A percentile compares a stretch with the other conserved stretches of the same genome.
Evolutionary conservation across 257 asterid species (phyloP).

Genomic region (Ophiorrhiza pumila): DNA sequence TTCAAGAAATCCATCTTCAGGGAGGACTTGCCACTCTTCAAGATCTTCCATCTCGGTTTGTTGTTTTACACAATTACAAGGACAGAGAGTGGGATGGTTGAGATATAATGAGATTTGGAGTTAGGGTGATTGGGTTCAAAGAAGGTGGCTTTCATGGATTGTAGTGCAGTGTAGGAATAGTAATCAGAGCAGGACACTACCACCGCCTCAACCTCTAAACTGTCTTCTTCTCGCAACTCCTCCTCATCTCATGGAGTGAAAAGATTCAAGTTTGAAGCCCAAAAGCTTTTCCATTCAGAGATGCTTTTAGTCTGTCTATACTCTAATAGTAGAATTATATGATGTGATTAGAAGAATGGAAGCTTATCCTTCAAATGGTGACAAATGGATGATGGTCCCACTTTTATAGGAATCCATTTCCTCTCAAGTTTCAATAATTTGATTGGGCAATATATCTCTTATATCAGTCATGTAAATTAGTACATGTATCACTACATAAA

Average conservation of each 20-base stretch:
- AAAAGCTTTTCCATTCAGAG: no score
- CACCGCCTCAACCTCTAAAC: neutral
- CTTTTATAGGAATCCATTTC: no score
- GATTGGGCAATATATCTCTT: no score
- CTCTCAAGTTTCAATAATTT: no score
- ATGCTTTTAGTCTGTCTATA: neutral
- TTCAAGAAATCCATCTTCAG: conserved; percentile 65
- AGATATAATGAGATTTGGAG: conserved; percentile 10
- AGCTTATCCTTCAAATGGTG: conserved; percentile 25
- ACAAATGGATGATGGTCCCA: conserved; percentile 22
- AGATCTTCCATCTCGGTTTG: conserved; percentile 36
- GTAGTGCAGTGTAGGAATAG: conserved; percentile 32
- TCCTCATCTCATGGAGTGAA: conserved; percentile 30
- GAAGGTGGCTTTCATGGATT: conserved; percentile 33
- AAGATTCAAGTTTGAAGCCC: no score
- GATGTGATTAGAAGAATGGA: conserved; percentile 12
- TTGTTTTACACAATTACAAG: neutral
- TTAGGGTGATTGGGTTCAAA: conserved; percentile 19
- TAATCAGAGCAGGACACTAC: conserved; percentile 16
- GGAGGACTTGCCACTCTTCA: conserved; percentile 78
- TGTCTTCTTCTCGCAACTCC: no score
- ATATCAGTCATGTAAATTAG: no score
- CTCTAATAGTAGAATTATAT: neutral
- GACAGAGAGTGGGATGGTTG: neutral
- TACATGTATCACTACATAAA: no score